A percentile compares a stretch with the other conserved stretches of the same genome.
Conservation (phyloP, 495 filamentous ascomycete species). For the Penicillium waksmanii region DNA sequence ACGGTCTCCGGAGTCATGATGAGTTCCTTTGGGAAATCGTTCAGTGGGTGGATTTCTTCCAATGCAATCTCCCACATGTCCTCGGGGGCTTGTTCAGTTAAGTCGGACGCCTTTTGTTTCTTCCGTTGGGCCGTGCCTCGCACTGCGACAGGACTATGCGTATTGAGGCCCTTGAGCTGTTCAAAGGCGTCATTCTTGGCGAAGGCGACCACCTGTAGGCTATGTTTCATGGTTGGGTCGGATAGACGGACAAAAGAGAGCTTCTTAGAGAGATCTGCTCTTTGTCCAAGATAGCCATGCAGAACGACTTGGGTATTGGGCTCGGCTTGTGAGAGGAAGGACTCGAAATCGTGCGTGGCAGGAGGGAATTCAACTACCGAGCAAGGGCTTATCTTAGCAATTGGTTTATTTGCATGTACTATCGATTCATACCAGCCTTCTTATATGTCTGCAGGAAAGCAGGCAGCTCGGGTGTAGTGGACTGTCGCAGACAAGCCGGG, state of each 20-base stretch:
- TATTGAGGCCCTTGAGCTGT: constrained; percentile 49
- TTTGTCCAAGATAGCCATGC: constrained; percentile 71
- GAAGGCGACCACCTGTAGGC: constrained; percentile 59
- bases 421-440: constrained; percentile 46
- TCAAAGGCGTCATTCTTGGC: constrained; percentile 45
- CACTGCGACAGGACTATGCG: constrained; percentile 57
- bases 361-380: constrained; percentile 55
- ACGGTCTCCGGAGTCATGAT: constrained; percentile 70
- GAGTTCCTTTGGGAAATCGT: constrained; percentile 75
- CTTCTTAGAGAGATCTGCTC: constrained; percentile 64
- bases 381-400: constrained; percentile 16
- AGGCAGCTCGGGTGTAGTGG: constrained; percentile 19
- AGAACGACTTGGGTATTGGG: constrained; percentile 59
- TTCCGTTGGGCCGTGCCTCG: constrained; percentile 53
- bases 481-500: constrained; percentile 26
- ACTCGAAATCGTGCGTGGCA: constrained; percentile 51
- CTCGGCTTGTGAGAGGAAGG: constrained; percentile 43
- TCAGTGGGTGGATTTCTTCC: constrained; percentile 66
- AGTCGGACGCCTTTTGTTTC: constrained; percentile 34
- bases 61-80: constrained; percentile 64
- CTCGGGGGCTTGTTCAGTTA: constrained; percentile 23
- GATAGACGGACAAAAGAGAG: constrained; percentile 70
- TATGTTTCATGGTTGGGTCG: constrained; percentile 49
- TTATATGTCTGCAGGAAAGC: constrained; percentile 52
- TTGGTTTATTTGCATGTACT: neutral